These are phyloP conservation scores for Drechslerella stenobrocha DNA, from an alignment of 2,329 filamentous ascomycete genomes.

Conservation along the genomic window DNA sequence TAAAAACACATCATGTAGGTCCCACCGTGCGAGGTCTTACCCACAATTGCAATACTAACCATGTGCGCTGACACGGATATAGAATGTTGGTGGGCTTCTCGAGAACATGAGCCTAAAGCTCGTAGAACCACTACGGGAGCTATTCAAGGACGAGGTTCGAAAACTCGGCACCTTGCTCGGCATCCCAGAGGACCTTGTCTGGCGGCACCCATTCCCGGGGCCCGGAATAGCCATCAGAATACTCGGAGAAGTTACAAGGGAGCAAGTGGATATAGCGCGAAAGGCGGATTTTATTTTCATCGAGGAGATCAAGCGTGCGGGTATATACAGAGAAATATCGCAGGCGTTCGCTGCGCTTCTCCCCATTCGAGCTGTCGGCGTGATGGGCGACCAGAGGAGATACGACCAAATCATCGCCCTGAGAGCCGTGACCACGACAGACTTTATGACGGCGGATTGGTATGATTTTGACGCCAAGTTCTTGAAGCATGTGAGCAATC, in stretches of 20 bases:
- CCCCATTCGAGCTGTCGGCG: slow-evolving; percentile 67
- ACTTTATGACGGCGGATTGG: slow-evolving; percentile 76
- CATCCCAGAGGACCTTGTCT: slow-evolving; percentile 74
- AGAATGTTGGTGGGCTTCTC: slow-evolving; percentile 69
- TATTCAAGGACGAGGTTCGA: slow-evolving; percentile 71
- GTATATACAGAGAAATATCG: slow-evolving; percentile 71
- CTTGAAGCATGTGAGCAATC: slow-evolving; percentile 66
- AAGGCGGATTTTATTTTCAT: slow-evolving; percentile 79
- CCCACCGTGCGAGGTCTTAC: slow-evolving; percentile 52
- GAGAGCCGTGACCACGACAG: slow-evolving; percentile 64
- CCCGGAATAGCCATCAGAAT: slow-evolving; percentile 77
- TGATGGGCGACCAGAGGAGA: slow-evolving; percentile 71
- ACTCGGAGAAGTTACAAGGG: slow-evolving; percentile 78
- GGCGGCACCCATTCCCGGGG: slow-evolving; percentile 76
- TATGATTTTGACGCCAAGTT: slow-evolving; percentile 69
- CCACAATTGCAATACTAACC: background rate
- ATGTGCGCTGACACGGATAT: background rate
- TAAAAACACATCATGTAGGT: slow-evolving; percentile 69
- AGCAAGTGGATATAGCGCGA: slow-evolving; percentile 77
- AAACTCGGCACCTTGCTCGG: slow-evolving; percentile 70
- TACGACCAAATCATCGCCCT: slow-evolving; percentile 67
- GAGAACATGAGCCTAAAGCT: slow-evolving; percentile 66
- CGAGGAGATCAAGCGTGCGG: slow-evolving; percentile 70
- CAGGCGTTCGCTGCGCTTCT: slow-evolving; percentile 72
- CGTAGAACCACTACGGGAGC: slow-evolving; percentile 75